Evolutionary conservation across 352 stramenopile genomes (phyloP).

Genomic region (Phytophthora lateralis): DNA sequence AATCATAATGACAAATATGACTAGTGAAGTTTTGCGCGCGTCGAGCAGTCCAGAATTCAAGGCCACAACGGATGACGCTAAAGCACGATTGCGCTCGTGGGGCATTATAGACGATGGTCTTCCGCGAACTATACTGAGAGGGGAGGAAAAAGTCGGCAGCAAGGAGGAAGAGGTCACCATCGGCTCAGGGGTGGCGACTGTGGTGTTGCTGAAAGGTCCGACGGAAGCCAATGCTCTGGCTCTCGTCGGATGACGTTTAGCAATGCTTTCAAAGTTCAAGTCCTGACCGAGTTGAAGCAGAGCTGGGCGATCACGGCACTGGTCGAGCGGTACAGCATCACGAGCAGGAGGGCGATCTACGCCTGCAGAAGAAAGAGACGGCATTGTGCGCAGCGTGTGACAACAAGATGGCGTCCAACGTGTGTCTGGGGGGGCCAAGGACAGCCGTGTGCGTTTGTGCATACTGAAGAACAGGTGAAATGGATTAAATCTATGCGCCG

Average conservation of each 20-base stretch:
- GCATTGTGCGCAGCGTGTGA: not conserved
- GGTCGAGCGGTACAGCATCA: not conserved
- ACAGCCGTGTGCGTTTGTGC: slow-evolving; percentile 5
- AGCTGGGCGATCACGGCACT: not conserved
- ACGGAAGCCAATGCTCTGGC: not conserved
- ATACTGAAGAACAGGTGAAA: slow-evolving; percentile 23
- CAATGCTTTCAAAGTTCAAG: not conserved
- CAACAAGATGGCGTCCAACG: no score
- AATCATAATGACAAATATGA: not conserved
- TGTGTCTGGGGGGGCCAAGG: no score
- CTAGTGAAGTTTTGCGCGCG: not conserved
- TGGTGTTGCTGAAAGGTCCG: not conserved
- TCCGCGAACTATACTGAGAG: not conserved
- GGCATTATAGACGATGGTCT: not conserved
- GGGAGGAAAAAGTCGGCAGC: not conserved
- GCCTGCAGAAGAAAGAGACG: no score
- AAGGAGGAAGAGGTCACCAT: not conserved
- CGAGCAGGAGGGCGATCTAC: no score
- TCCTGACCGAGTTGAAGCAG: not conserved
- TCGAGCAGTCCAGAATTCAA: not conserved
- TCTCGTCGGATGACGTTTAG: not conserved
- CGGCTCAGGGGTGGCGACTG: no score
- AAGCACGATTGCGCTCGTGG: not conserved
- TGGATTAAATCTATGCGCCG: slow-evolving; percentile 32
- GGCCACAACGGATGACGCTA: not conserved